phyloP scores from a whole-genome alignment of 768 basidiomycete species.

The Daedaleopsis nitida region DNA sequence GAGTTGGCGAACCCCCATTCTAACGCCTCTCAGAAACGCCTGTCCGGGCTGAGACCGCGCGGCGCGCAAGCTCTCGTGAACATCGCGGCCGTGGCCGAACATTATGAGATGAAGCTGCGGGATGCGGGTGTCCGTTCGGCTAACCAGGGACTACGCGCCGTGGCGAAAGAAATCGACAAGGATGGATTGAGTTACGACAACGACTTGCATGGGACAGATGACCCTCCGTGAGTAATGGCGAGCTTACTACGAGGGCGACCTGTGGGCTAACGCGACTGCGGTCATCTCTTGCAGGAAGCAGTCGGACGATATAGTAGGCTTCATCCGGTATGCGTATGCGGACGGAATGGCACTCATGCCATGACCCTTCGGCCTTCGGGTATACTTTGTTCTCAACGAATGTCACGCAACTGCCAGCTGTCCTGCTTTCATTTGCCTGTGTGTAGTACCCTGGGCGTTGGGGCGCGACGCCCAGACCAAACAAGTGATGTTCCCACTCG shows the following conservation, averaged over 20 bases:
- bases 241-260: background rate
- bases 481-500: background rate
- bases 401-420: background rate
- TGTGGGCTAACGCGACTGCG: background rate
- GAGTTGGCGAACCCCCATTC: conserved; percentile 35
- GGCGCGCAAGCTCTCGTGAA: conserved; percentile 33
- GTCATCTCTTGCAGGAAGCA: conserved; percentile 17
- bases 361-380: no score
- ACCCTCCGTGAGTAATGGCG: conserved; percentile 48
- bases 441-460: background rate
- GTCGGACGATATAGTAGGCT: conserved; percentile 34
- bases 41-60: background rate
- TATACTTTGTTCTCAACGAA: no score
- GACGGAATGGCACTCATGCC: conserved; percentile 61
- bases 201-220: conserved; percentile 33
- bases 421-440: background rate
- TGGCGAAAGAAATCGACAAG: conserved; percentile 62
- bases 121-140: conserved; percentile 47
- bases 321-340: conserved; percentile 54
- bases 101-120: conserved; percentile 56
- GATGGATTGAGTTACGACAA: conserved; percentile 54
- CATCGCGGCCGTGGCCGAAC: conserved; percentile 46
- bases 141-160: conserved; percentile 55
- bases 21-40: conserved; percentile 35
- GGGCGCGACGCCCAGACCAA: background rate